Percentiles rank a stretch among this genome's conserved stretches.
Evolutionary conservation across 2,329 filamentous ascomycete genomes (phyloP).

Genomic region (Diaporthe australafricana): DNA sequence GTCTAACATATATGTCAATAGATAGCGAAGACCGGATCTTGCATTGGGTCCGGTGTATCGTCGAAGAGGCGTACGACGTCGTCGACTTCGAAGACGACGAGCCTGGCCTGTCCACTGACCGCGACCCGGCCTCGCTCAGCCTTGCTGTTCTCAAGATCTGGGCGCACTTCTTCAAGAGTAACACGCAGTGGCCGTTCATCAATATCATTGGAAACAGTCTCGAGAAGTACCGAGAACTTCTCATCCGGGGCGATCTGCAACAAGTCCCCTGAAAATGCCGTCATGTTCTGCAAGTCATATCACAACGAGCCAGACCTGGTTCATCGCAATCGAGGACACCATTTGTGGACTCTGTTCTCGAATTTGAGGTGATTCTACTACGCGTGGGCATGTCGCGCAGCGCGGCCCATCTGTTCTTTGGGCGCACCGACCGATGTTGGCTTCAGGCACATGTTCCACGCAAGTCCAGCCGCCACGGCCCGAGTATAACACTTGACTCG

Average conservation of each 20-base stretch:
- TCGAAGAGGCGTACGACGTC: constrained; percentile 55
- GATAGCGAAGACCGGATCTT: constrained; percentile 57
- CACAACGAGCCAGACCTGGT: too few species aligned
- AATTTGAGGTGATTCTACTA: too few species aligned
- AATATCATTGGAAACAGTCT: constrained; percentile 57
- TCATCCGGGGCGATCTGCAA: constrained; percentile 32
- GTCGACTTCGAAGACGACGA: constrained; percentile 53
- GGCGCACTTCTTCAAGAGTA: constrained; percentile 59
- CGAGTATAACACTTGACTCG: constrained; percentile 31
- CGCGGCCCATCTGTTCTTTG: constrained; percentile 32
- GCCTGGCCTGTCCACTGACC: not conserved
- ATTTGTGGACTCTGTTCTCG: too few species aligned
- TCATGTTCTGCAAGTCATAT: too few species aligned
- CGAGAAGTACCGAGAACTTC: constrained; percentile 49
- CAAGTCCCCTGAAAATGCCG: not conserved
- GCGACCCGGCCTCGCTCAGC: constrained; percentile 47
- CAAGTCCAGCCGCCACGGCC: not conserved
- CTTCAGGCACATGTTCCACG: constrained; percentile 36
- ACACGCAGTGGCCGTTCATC: constrained; percentile 61
- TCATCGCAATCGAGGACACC: too few species aligned
- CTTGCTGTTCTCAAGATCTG: constrained; percentile 57
- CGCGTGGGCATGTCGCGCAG: constrained; percentile 21
- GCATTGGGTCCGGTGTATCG: constrained; percentile 58
- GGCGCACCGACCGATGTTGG: constrained; percentile 35
- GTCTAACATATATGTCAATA: constrained; percentile 31